Conservation (phyloP, 371 early-diverging fungal species). For the Rhizomucor miehei region DNA sequence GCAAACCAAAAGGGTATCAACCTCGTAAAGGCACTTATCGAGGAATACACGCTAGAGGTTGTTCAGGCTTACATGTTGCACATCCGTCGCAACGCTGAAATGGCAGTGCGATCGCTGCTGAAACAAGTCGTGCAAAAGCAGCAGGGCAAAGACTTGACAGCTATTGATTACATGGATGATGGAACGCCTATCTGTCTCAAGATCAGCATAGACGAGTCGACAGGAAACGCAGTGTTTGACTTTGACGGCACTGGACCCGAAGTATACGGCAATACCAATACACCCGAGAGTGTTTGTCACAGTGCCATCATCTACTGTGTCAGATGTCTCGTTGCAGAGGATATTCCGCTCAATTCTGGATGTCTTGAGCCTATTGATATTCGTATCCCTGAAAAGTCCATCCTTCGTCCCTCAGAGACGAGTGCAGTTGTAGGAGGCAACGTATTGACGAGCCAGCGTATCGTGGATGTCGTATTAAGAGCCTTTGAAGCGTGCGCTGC, state of each 20-base stretch:
- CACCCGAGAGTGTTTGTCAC: constrained; percentile 67
- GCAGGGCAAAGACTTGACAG: constrained; percentile 50
- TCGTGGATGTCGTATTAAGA: constrained; percentile 89
- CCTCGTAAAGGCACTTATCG: constrained; percentile 78
- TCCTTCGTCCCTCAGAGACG: constrained; percentile 76
- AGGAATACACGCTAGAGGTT: constrained; percentile 80
- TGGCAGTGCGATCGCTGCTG: constrained; percentile 79
- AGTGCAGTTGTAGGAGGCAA: constrained; percentile 98
- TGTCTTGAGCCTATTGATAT: constrained; percentile 85
- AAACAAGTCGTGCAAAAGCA: constrained; percentile 49
- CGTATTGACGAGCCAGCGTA: constrained; percentile 90
- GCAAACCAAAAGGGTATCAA: constrained; percentile 93
- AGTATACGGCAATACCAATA: constrained; percentile 74
- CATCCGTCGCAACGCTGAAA: constrained; percentile 84
- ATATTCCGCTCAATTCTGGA: constrained; percentile 95
- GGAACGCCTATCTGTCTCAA: constrained; percentile 81
- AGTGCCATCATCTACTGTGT: constrained; percentile 95
- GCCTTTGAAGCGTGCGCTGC: constrained; percentile 93
- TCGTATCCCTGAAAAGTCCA: constrained; percentile 71
- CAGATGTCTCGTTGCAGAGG: constrained; percentile 81
- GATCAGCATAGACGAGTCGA: constrained; percentile 69
- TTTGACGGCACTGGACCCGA: constrained; percentile 90
- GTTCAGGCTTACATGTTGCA: constrained; percentile 94
- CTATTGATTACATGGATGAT: constrained; percentile 92
- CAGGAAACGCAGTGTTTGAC: constrained; percentile 86